Percentiles rank a stretch among this genome's conserved stretches.
phyloP scores from a whole-genome alignment of 192 early-diverging fungal species.

The Helicostylum pulchrum region DNA sequence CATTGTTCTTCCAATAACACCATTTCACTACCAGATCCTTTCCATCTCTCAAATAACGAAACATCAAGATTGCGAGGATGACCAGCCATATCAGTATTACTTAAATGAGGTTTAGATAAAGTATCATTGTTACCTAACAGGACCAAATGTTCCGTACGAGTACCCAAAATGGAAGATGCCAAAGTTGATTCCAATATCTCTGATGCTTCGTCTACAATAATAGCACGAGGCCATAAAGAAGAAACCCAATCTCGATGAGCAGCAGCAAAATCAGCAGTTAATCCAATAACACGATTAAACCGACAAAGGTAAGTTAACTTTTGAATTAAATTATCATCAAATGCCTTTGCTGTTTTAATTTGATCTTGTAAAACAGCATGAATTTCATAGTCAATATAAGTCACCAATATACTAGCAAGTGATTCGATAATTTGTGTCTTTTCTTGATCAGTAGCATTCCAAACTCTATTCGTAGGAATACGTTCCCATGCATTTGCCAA shows the following conservation, averaged over 20 bases:
- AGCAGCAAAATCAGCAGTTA: conserved; percentile 32
- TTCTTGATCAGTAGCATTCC: background rate
- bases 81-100: background rate
- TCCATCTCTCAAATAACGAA: conserved; percentile 31
- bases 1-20: conserved; percentile 27
- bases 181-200: conserved; percentile 17
- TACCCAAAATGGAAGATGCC: background rate
- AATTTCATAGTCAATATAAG: conserved; percentile 15
- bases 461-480: background rate
- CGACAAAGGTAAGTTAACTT: conserved; percentile 10
- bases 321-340: conserved; percentile 8
- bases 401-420: background rate
- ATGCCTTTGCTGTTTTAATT: background rate
- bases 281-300: conserved; percentile 31
- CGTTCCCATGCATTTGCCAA: background rate
- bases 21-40: conserved; percentile 5
- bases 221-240: conserved; percentile 8
- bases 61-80: conserved; percentile 9
- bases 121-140: conserved; percentile 20
- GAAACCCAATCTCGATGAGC: conserved; percentile 22
- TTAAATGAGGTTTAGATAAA: background rate
- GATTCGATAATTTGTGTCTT: background rate
- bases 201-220: conserved; percentile 28
- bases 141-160: conserved; percentile 29
- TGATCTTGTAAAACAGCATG: background rate